Evolutionary conservation across 352 stramenopile genomes (phyloP).

Genomic region (Thalassiosira mediterranea): DNA sequence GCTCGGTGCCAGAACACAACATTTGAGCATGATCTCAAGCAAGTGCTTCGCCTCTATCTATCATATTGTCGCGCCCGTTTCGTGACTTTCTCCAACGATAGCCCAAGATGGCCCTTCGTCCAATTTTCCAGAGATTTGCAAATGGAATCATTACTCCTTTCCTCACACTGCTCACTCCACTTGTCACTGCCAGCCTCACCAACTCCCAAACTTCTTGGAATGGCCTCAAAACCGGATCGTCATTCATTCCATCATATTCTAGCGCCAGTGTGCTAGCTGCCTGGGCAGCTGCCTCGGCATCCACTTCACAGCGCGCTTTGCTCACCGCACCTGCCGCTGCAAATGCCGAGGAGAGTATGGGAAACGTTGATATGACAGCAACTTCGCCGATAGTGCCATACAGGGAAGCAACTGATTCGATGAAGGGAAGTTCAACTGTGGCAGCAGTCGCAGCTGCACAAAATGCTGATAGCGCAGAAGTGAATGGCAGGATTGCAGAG

Average conservation of each 20-base stretch:
- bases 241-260: conserved; percentile 62
- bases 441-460: conserved; percentile 81
- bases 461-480: conserved; percentile 73
- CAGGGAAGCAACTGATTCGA: conserved; percentile 55
- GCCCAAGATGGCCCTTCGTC: conserved; percentile 17
- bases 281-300: conserved; percentile 67
- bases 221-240: conserved; percentile 72
- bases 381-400: conserved; percentile 48
- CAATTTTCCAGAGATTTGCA: conserved; percentile 19
- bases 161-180: conserved; percentile 35
- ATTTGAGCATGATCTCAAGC: too few relatives aligned
- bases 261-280: conserved; percentile 73
- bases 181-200: conserved; percentile 43
- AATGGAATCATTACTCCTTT: conserved; percentile 29
- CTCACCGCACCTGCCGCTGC: conserved; percentile 69
- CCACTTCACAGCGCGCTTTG: conserved; percentile 76
- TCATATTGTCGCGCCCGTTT: too few relatives aligned
- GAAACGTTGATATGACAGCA: conserved; percentile 58
- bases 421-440: conserved; percentile 81
- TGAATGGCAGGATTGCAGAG: conserved; percentile 83
- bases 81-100: too few relatives aligned
- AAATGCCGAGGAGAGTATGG: conserved; percentile 66
- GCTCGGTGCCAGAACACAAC: too few relatives aligned
- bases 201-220: conserved; percentile 67
- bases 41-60: too few relatives aligned